Evolutionary conservation across 2,329 filamentous ascomycete species (phyloP), one percentile per base, ranked within the genome.

Genomic region (Escovopsis sp.): DNA sequence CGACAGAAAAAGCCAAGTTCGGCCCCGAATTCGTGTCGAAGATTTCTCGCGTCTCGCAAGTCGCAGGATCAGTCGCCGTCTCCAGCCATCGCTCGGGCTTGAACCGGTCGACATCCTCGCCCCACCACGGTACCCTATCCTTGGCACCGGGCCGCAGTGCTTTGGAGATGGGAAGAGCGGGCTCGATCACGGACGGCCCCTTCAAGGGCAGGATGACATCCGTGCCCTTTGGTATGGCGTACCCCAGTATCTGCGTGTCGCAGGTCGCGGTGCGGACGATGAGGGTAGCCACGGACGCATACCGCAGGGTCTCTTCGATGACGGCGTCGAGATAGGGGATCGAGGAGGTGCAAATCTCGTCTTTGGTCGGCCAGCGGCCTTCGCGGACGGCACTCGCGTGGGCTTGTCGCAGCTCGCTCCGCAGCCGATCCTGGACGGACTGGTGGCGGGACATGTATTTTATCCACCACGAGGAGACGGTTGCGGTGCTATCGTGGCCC

Each of bases 31-130:
- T 45, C 1, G 54, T 42, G 36, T 60, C 55, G 34, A 60, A 64
- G 19, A 39, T 32, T 15, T 15, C 15, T 15, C 15, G 15, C 15
- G 15, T 15, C 15, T 15, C 15, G 15, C 15, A 15, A 15, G 15
- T 15, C 15, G 15, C 15, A 15, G 15, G 15, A 15, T 15, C 15
- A 15, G 15, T 15, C 3, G 49, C 46, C 23, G 36, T 12, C 37
- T 45, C 49, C 8, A 65, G 53, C 62, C 62, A 66, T 8, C 63
- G 50, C 47, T 65, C 61, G 1, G 63, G 63, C 36, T 49, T 50
- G 48, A 62, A 66, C 8, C 45, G 45, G 1, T 39, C 49, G 4
- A 59, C 46, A 33, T 59, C 55, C 6, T 51, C 49, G 6, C 57
- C 56, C 59, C 60, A 65, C 0, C 40, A 39, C 1, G 55, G 54